A percentile compares a stretch with the other conserved stretches of the same genome.
phyloP scores from a whole-genome alignment of 345 rosid genomes.

The Eutrema yunnanense region DNA sequence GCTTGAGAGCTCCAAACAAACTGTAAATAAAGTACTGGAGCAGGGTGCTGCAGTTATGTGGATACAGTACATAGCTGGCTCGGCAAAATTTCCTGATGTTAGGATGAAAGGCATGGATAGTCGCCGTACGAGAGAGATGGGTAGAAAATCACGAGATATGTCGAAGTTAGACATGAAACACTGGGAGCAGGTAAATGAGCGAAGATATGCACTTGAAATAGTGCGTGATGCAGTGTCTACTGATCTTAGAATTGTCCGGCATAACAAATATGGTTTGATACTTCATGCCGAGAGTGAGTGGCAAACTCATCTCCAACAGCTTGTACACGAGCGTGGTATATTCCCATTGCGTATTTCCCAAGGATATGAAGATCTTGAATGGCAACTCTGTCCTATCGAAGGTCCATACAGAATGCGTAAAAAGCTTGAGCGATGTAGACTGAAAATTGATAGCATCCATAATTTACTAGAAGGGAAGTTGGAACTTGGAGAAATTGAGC shows the following conservation, averaged over 20 bases:
- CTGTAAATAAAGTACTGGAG: constrained; percentile 66
- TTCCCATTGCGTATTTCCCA: constrained; percentile 58
- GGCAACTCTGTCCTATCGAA: constrained; percentile 97
- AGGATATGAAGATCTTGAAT: constrained; percentile 51
- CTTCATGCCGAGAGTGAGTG: constrained; percentile 97
- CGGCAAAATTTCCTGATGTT: constrained; percentile 83
- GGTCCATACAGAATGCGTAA: constrained; percentile 97
- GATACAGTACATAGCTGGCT: constrained; percentile 79
- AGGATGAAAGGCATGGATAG: constrained; percentile 81
- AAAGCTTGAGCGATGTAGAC: constrained; percentile 79
- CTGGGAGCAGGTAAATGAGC: constrained; percentile 81
- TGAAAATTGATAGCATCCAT: constrained; percentile 62
- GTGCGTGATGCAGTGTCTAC: constrained; percentile 87
- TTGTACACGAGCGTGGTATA: constrained; percentile 86
- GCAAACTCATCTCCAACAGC: constrained; percentile 86
- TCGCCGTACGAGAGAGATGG: constrained; percentile 80
- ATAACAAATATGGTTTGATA: constrained; percentile 93
- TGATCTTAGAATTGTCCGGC: constrained; percentile 92
- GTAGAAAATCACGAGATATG: constrained; percentile 69
- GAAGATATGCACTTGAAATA: constrained; percentile 77
- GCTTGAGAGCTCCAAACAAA: constrained; percentile 61
- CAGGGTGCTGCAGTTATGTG: constrained; percentile 90
- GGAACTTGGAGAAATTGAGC: constrained; percentile 55
- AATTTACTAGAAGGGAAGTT: constrained; percentile 58
- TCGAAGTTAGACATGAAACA: constrained; percentile 62